phyloP scores from a whole-genome alignment of 257 asterid species.

The Solanum acaule region DNA sequence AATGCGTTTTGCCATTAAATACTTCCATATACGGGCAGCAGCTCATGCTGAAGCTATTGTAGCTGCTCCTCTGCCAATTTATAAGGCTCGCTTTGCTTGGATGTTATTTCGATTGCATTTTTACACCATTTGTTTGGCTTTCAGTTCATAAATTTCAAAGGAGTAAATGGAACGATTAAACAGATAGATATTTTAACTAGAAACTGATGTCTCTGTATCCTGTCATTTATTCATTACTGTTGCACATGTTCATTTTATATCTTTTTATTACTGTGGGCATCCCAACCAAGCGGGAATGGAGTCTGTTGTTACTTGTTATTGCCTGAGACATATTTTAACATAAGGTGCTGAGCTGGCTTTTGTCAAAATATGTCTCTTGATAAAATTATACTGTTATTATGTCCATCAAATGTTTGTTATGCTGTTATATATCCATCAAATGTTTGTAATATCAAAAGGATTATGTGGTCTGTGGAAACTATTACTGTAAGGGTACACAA shows the following conservation, averaged over 20 bases:
- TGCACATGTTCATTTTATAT: neutral
- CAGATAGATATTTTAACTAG: neutral
- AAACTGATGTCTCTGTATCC: neutral
- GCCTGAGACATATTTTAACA: neutral
- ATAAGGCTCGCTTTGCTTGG: neutral
- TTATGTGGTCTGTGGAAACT: neutral
- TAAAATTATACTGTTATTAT: neutral
- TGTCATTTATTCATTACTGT: neutral
- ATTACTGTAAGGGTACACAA: neutral
- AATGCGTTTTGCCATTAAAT: neutral
- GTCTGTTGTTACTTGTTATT: neutral
- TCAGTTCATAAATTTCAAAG: neutral
- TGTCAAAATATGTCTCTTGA: neutral
- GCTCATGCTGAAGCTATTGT: neutral
- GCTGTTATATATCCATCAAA: neutral
- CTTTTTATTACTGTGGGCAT: neutral
- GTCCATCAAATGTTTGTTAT: neutral
- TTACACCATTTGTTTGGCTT: neutral
- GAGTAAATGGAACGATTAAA: neutral
- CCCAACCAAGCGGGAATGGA: neutral
- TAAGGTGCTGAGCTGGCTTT: neutral
- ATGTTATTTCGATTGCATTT: neutral
- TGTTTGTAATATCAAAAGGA: neutral
- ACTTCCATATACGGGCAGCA: neutral
- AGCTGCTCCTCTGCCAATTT: neutral